Evolutionary conservation across 768 basidiomycete genomes (phyloP), one percentile per base, ranked within the genome.

Genomic region (Tubosaeta sp.): DNA sequence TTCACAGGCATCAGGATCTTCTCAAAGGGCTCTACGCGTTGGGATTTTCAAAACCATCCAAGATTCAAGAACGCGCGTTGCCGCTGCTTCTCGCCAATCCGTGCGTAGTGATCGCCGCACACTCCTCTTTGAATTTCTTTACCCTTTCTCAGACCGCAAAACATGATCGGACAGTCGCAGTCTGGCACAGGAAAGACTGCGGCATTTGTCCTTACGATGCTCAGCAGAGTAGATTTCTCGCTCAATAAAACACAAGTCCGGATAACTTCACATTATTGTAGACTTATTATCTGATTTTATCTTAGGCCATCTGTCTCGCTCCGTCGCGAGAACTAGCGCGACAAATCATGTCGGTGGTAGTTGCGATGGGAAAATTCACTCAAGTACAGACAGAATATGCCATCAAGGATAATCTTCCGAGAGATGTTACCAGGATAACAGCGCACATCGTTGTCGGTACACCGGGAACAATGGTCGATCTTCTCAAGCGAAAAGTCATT

Each of bases 161-260:
- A 98, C 71, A 94, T 98, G 87, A 98, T 98, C 65, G 96, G 94
- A 16, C 96, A 99, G 73, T 98, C 94, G 46, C 96, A 99, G 64
- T 98, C 96, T 30, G 96, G 96, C 34, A 99, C 96, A 9, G 96
- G 96, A 44, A 99, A 99, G 75, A 98, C 96, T 3, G 96, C 96
- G 4, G 96, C 96, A 10, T 99, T 99, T 67, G 91, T 94, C 12
- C 76, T 99, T 44, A 94, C 95, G 11, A 98, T 99, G 94, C 79
- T 98, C 14, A 94, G 89, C 65, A 84, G 95, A 35, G 79, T 98
- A 42, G 92, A 97, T 70, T 94, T 87, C 60, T 76, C 81, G 19
- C 73, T 84, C 40, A 80, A 87, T 57, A 85, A 86, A 56, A 87
- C 94, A 21, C 95, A 97, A 71, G 94, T 91, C 49, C 46, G 71